A percentile compares a stretch with the other conserved stretches of the same genome.
Conservation (phyloP, 192 early-diverging fungal species). For the Bifiguratus adelaidae region DNA sequence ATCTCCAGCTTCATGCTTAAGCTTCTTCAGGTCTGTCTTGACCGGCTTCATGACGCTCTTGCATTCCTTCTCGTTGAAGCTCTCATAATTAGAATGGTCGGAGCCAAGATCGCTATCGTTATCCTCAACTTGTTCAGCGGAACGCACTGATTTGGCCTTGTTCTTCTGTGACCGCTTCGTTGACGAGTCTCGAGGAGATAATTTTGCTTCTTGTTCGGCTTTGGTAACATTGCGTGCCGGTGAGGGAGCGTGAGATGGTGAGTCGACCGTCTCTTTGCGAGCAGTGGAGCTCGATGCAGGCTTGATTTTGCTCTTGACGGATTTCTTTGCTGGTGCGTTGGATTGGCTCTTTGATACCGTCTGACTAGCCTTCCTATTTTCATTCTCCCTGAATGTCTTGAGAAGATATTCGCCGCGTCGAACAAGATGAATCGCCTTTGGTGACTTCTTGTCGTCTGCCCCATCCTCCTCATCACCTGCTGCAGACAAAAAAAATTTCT, state of each 20-base stretch:
- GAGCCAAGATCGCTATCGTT: constrained; percentile 19
- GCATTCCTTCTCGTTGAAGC: constrained; percentile 49
- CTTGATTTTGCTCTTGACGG: neutral
- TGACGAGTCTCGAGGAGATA: neutral
- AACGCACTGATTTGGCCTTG: neutral
- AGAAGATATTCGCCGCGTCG: constrained; percentile 88
- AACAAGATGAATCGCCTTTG: constrained; percentile 77
- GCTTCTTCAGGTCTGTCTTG: constrained; percentile 36
- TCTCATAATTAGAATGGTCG: constrained; percentile 27
- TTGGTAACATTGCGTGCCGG: no score
- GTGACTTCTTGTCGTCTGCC: constrained; percentile 37
- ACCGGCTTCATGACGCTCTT: constrained; percentile 61
- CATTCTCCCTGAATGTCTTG: constrained; percentile 67
- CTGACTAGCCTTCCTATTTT: constrained; percentile 24
- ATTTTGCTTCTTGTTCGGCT: neutral
- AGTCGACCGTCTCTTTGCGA: constrained; percentile 1
- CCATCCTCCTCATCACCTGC: constrained; percentile 24
- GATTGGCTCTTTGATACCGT: constrained; percentile 8
- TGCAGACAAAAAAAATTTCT: constrained; percentile 74
- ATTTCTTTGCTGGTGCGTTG: neutral
- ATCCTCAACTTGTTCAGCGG: neutral
- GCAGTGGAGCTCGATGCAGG: neutral
- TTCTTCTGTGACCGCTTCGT: constrained; percentile 1
- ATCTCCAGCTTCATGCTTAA: constrained; percentile 30
- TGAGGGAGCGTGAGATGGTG: no score